phyloP scores from a whole-genome alignment of 2,329 filamentous ascomycete genomes.

The Apiospora rasikravindrae region DNA sequence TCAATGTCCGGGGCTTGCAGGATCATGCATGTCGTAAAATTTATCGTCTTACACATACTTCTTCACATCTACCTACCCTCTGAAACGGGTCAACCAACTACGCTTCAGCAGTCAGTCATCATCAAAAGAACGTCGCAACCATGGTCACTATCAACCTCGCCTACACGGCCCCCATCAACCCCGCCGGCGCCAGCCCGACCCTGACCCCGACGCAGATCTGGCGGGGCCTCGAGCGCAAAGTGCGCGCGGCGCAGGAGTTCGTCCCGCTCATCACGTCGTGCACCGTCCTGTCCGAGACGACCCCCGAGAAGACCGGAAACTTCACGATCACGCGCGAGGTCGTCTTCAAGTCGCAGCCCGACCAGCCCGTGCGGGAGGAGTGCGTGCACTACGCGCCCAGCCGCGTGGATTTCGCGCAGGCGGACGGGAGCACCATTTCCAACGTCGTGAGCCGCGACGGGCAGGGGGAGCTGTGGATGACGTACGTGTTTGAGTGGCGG shows the following conservation, averaged over 20 bases:
- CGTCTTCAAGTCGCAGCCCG: constrained; percentile 30
- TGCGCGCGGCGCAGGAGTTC: constrained; percentile 42
- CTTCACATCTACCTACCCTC: too few species aligned
- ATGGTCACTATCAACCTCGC: constrained; percentile 43
- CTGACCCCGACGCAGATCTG: constrained; percentile 42
- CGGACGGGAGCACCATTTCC: constrained; percentile 42
- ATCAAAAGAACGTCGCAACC: constrained; percentile 20
- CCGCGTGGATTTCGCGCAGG: constrained; percentile 42
- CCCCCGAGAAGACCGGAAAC: not conserved
- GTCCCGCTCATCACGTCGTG: constrained; percentile 42
- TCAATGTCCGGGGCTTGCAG: not conserved
- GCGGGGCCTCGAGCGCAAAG: constrained; percentile 44
- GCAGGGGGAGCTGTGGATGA: constrained; percentile 40
- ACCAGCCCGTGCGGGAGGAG: constrained; percentile 33
- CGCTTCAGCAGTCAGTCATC: too few species aligned
- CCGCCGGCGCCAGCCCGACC: constrained; percentile 33
- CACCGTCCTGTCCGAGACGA: constrained; percentile 38
- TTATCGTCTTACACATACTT: not conserved
- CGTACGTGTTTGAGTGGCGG: constrained; percentile 44
- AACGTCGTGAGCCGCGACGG: constrained; percentile 40
- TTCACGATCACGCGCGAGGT: constrained; percentile 36
- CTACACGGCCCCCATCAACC: constrained; percentile 45
- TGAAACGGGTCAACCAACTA: too few species aligned
- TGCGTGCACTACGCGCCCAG: constrained; percentile 40
- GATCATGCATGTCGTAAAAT: not conserved